phyloP scores from a whole-genome alignment of 1,284 basidiomycete species.

The Sutorius eximius region DNA sequence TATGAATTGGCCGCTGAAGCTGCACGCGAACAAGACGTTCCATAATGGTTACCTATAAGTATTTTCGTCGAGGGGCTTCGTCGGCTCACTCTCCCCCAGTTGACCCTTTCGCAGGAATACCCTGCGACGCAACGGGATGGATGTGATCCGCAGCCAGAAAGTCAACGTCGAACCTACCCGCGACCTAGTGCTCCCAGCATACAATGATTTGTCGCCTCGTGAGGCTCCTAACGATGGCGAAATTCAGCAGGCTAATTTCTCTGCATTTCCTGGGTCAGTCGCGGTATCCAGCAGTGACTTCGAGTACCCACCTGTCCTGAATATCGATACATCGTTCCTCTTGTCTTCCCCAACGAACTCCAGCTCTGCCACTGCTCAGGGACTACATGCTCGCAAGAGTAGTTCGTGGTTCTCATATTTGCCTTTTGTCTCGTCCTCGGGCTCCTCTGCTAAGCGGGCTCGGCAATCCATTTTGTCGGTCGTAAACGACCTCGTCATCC shows the following conservation, averaged over 20 bases:
- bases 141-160: neutral
- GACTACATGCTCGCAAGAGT: conserved; percentile 6
- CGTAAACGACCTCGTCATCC: conserved; percentile 46
- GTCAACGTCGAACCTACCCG: neutral
- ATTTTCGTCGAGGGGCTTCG: neutral
- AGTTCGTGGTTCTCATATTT: conserved; percentile 33
- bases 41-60: neutral
- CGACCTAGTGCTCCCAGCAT: conserved; percentile 17
- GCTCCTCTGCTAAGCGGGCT: conserved; percentile 38
- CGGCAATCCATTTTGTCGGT: conserved; percentile 45
- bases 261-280: neutral
- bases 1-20: neutral
- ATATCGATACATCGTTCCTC: neutral
- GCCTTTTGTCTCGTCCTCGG: conserved; percentile 31
- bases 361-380: neutral
- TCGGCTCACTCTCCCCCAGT: neutral
- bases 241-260: neutral
- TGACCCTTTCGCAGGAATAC: neutral
- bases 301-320: neutral
- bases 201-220: conserved; percentile 8
- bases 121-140: neutral
- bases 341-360: neutral
- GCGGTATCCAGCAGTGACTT: neutral
- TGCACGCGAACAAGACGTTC: neutral
- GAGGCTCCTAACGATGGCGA: neutral